Evolutionary conservation across 2,329 filamentous ascomycete genomes (phyloP).

Genomic region (Dothistroma pini): DNA sequence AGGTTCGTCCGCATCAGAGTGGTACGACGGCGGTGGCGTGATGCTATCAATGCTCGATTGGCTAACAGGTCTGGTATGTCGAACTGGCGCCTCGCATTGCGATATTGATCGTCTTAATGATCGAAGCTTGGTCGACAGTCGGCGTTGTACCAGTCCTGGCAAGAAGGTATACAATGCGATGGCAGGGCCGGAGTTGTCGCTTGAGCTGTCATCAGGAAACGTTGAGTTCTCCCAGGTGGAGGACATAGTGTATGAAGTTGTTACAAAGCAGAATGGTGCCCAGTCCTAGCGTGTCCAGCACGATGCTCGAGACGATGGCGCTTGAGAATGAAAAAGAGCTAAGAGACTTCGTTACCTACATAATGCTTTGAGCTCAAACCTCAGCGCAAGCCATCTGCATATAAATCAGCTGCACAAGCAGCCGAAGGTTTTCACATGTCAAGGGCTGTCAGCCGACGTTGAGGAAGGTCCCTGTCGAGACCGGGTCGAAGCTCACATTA

Average conservation of each 20-base stretch:
- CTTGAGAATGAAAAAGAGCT: neutral
- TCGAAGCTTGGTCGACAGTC: constrained; percentile 51
- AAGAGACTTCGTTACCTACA: neutral
- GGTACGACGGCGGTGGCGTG: constrained; percentile 39
- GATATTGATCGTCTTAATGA: constrained; percentile 37
- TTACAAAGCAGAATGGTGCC: neutral
- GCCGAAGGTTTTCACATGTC: constrained; percentile 4
- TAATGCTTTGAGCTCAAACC: neutral
- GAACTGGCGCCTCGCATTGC: constrained; percentile 7
- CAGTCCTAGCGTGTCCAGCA: neutral
- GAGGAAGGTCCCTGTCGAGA: neutral
- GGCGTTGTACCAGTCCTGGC: constrained; percentile 44
- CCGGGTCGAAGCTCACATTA: constrained; percentile 1
- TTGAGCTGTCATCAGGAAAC: neutral
- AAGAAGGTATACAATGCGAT: neutral
- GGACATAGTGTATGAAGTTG: neutral
- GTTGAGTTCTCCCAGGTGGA: neutral
- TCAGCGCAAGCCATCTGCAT: neutral
- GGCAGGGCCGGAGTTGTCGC: neutral
- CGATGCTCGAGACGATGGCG: neutral
- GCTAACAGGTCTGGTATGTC: constrained; percentile 10
- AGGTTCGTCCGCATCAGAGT: constrained; percentile 9
- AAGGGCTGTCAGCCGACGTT: constrained; percentile 4
- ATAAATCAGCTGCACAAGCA: neutral
- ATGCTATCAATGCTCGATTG: constrained; percentile 26